Evolutionary conservation across 2,329 filamentous ascomycete species (phyloP), one percentile per base, ranked within the genome.

Genomic region (Aspergillus persii): DNA sequence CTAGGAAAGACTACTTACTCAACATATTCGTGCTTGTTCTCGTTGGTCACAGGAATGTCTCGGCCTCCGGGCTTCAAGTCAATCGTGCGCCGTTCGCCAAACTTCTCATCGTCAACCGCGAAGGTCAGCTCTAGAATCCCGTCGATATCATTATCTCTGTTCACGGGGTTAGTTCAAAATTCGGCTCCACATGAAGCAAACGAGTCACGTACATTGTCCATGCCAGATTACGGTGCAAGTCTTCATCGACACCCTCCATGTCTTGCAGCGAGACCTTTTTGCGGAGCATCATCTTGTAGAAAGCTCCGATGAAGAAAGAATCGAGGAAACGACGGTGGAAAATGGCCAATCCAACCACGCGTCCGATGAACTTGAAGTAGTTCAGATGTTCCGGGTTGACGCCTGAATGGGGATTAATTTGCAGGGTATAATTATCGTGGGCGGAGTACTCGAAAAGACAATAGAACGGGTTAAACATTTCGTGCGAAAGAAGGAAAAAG

Each of bases 381-480:
- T 97, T 98, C 71, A 99, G 82, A 86, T 99, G 95, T 79, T 99
- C 95, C 0, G 95, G 95, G 78, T 99, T 99, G 79, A 99, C 98
- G 65, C 95, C 95, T 23, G 95, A 99, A 77, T 99, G 95, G 50
- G 95, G 95, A 80, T 99, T 99, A 82, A 99, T 99, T 79, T 99
- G 95, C 57, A 99, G 89, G 31, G 95, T 99, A 80, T 99, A 99
- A 81, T 99, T 99, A 86, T 99, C 95, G 82, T 99, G 95, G 44
- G 95, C 95, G 29, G 95, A 98, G 78, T 99, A 99, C 80, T 99
- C 95, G 82, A 99, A 99, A 56, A 99, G 84, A 76, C 95, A 99
- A 81, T 99, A 99, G 80, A 99, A 99, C 33, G 95, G 95, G 77
- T 99, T 99, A 82, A 99, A 99, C 95, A 99, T 99, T 81, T 99